phyloP scores from a whole-genome alignment of 139 green algal species.

The Chlorella sp. region DNA sequence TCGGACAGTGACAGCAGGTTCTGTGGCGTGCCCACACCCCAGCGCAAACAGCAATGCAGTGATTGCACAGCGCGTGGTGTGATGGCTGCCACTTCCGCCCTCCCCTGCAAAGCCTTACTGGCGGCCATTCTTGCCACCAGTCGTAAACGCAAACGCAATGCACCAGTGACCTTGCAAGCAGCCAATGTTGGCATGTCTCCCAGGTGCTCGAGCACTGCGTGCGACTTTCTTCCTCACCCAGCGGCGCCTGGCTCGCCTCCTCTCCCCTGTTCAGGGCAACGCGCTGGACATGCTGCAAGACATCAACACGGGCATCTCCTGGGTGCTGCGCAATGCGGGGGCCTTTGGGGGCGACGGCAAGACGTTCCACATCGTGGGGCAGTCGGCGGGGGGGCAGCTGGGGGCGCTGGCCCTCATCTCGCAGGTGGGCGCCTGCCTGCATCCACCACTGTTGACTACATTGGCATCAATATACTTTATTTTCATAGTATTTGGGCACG shows the following conservation, averaged over 20 bases:
- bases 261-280: constrained; percentile 71
- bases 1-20: not conserved
- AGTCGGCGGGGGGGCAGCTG: constrained; percentile 92
- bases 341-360: constrained; percentile 80
- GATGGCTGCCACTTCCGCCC: not conserved
- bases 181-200: not conserved
- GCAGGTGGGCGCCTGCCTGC: constrained; percentile 58
- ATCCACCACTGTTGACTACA: too few species aligned
- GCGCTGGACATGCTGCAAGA: constrained; percentile 92
- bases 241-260: too few species aligned
- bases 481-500: too few species aligned
- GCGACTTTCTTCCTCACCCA: too few species aligned
- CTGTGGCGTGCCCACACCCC: not conserved
- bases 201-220: not conserved
- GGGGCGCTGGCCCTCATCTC: constrained; percentile 73
- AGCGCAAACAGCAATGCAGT: too few species aligned
- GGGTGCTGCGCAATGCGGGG: constrained; percentile 76
- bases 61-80: too few species aligned
- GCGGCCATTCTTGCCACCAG: not conserved
- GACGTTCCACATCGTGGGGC: constrained; percentile 81
- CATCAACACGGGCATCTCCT: constrained; percentile 88
- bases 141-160: too few species aligned
- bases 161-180: not conserved
- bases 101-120: not conserved
- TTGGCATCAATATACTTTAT: too few species aligned